A percentile compares a stretch with the other conserved stretches of the same genome.
These are phyloP conservation scores for Exobasidium rhododendri DNA, from an alignment of 1,284 basidiomycete species.

Conservation along the genomic window DNA sequence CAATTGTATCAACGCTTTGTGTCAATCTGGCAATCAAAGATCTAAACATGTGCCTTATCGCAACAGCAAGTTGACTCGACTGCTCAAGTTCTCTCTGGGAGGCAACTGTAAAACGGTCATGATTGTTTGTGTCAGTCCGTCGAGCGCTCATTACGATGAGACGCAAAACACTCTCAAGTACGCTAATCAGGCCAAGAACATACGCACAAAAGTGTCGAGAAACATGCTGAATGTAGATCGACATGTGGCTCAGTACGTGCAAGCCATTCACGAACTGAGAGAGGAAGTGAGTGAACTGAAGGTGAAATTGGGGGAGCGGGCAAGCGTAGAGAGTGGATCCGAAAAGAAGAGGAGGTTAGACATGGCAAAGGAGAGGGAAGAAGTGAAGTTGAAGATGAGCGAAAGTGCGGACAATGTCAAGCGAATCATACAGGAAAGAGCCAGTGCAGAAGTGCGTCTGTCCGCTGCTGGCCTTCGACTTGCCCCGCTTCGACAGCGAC, in stretches of 20 bases:
- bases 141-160: conserved; percentile 54
- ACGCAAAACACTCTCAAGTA: conserved; percentile 55
- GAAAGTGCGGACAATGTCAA: conserved; percentile 60
- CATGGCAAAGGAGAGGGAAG: conserved; percentile 61
- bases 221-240: conserved; percentile 54
- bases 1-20: conserved; percentile 55
- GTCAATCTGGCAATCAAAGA: conserved; percentile 39
- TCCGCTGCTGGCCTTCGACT: conserved; percentile 72
- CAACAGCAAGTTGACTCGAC: conserved; percentile 52
- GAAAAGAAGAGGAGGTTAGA: conserved; percentile 64
- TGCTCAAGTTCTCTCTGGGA: conserved; percentile 55
- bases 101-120: conserved; percentile 55
- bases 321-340: conserved; percentile 49
- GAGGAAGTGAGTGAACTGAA: conserved; percentile 80
- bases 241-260: conserved; percentile 61
- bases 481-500: conserved; percentile 64
- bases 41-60: conserved; percentile 50
- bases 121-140: conserved; percentile 54
- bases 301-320: conserved; percentile 67
- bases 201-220: conserved; percentile 52
- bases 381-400: conserved; percentile 68
- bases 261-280: conserved; percentile 84
- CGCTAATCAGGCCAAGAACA: conserved; percentile 55
- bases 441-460: conserved; percentile 70
- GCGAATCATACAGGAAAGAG: conserved; percentile 57